Evolutionary conservation across 768 basidiomycete species (phyloP).

Genomic region (Amanita pseudoporphyria): DNA sequence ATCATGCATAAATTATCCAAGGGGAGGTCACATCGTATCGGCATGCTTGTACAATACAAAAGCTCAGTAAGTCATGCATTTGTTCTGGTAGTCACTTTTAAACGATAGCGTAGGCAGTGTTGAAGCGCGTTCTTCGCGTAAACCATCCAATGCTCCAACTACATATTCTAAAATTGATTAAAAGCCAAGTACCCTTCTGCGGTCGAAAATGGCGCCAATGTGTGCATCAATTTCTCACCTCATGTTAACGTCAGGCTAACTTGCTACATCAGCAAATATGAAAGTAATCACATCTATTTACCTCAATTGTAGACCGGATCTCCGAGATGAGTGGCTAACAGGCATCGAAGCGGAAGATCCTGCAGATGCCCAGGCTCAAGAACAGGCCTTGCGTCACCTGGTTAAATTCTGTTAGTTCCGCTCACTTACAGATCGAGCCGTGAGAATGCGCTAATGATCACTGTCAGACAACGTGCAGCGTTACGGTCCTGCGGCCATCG

Average conservation of each 20-base stretch:
- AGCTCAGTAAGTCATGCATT: slow-evolving; percentile 66
- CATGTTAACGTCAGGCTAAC: slow-evolving; percentile 3
- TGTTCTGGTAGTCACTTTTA: neutral
- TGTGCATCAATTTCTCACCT: slow-evolving; percentile 25
- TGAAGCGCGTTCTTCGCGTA: slow-evolving; percentile 91
- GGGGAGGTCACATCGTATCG: slow-evolving; percentile 86
- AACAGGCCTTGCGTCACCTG: slow-evolving; percentile 86
- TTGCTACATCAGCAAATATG: slow-evolving; percentile 74
- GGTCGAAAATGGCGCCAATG: slow-evolving; percentile 98
- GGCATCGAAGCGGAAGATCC: slow-evolving; percentile 88
- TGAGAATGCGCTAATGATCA: slow-evolving; percentile 8
- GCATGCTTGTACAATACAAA: slow-evolving; percentile 97
- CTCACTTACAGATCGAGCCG: slow-evolving; percentile 2
- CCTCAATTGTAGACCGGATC: slow-evolving; percentile 91
- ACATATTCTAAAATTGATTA: slow-evolving; percentile 93
- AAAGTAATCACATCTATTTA: slow-evolving; percentile 99
- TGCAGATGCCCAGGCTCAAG: slow-evolving; percentile 90
- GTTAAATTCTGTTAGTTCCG: slow-evolving; percentile 80
- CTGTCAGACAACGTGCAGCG: slow-evolving; percentile 78
- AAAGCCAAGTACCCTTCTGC: slow-evolving; percentile 97
- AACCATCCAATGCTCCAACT: slow-evolving; percentile 91
- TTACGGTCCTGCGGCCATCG: slow-evolving; percentile 56
- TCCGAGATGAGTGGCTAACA: slow-evolving; percentile 96
- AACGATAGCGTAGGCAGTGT: slow-evolving; percentile 58
- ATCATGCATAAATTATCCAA: slow-evolving; percentile 98